Evolutionary conservation across 768 basidiomycete genomes (phyloP).

Genomic region (Lanmaoa rubissima): DNA sequence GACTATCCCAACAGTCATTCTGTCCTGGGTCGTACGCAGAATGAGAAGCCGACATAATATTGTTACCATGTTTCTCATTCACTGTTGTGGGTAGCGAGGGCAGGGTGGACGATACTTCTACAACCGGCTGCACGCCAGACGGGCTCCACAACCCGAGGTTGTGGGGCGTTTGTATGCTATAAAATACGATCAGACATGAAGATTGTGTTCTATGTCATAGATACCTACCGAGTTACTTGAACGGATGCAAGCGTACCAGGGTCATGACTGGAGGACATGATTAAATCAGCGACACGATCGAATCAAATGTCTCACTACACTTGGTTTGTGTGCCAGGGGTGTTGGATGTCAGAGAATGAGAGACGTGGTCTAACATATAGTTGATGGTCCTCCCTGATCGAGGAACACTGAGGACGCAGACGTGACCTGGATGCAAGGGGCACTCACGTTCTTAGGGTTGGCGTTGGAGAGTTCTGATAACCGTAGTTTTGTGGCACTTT

Average conservation of each 20-base stretch:
- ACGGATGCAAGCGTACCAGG: fast-evolving
- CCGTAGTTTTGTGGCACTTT: neutral
- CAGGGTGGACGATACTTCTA: neutral
- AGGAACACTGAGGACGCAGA: neutral
- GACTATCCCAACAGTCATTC: neutral
- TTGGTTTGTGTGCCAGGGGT: neutral
- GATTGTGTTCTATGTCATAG: neutral
- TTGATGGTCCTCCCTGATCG: neutral
- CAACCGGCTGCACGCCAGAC: neutral
- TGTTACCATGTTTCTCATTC: neutral
- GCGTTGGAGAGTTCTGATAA: neutral
- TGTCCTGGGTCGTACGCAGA: no score
- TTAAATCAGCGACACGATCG: neutral
- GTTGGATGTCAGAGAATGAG: neutral
- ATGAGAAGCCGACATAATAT: neutral
- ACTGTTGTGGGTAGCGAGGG: no score
- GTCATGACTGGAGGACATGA: neutral
- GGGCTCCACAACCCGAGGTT: neutral
- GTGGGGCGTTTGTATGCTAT: neutral
- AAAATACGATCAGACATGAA: neutral
- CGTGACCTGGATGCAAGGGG: neutral
- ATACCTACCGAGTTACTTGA: neutral
- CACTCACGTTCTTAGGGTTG: neutral
- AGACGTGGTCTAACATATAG: neutral
- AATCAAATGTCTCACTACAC: neutral